phyloP scores from a whole-genome alignment of 2,329 filamentous ascomycete genomes.

The Diaporthe vaccinii region DNA sequence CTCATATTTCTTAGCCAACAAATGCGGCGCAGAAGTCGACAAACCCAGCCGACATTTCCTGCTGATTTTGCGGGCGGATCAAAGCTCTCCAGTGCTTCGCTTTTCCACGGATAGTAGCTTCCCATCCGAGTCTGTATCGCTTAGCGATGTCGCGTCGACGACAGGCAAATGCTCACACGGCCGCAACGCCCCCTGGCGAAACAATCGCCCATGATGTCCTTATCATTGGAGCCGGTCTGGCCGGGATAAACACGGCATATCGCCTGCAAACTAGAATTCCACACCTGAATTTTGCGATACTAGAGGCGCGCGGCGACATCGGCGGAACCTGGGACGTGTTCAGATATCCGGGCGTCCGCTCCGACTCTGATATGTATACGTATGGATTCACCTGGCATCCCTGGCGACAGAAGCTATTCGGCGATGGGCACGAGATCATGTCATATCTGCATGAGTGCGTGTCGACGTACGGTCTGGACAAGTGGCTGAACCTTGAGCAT shows the following conservation, averaged over 20 bases:
- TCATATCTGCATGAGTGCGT: conserved; percentile 68
- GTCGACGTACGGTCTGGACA: conserved; percentile 63
- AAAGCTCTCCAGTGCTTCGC: too few species aligned
- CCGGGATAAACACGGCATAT: background rate
- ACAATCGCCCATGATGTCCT: background rate
- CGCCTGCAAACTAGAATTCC: background rate
- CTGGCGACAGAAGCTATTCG: conserved; percentile 70
- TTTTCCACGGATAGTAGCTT: background rate
- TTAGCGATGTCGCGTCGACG: background rate
- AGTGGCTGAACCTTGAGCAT: conserved; percentile 66
- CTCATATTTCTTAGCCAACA: too few species aligned
- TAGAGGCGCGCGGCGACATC: background rate
- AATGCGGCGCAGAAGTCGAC: too few species aligned
- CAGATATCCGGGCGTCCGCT: conserved; percentile 79
- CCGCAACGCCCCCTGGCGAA: background rate
- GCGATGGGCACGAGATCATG: conserved; percentile 64
- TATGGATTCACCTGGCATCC: conserved; percentile 79
- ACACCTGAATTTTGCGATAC: background rate
- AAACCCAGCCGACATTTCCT: too few species aligned
- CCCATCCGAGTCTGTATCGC: background rate
- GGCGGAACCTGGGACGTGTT: conserved; percentile 49
- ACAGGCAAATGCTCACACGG: too few species aligned
- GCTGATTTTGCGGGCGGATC: too few species aligned
- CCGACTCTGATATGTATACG: conserved; percentile 72
- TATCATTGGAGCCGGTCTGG: background rate